Base-by-base conservation (phyloP, 2,329 filamentous ascomycete genomes). In the Trichoderma polysporum region DNA sequence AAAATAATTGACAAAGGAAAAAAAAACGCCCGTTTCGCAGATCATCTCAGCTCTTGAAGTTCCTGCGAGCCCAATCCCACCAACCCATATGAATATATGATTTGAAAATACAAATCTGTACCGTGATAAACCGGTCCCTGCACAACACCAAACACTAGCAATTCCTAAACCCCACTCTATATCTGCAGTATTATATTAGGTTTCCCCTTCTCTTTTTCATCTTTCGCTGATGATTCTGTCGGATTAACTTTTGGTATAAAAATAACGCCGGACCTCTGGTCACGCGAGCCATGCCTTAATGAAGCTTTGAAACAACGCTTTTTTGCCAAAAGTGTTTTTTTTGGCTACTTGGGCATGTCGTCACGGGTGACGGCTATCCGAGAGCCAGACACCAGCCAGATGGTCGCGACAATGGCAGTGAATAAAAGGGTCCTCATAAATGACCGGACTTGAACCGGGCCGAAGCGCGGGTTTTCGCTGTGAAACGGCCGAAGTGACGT, bases 11-110 rank as follows among this genome's bases (percentile, higher is more conserved):
- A n/a, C n/a, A 31, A 22, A 53, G 27, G 5, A n/a, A 6, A 47
- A 35, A n/a, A 53, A 27, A 65, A 65, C 52, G 49, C 53, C 37
- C 22, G 12, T 72, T 70, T 54, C 69, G 78, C 82, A 84, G 82
- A 84, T 82, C 72, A 67, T 77, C 79, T 86, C 84, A 86, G 84
- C 84, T 81, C 84, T 86, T 86, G 84, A 86, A 81, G 68, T 78
- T 52, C 80, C 82, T 78, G 78, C 76, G 71, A 61, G 69, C 73
- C 71, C 76, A 71, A 41, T 41, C 22, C 67, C 66, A 54, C 35
- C 68, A 66, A 19, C 33, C 73, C 68, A 60, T 68, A 50, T 73
- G 74, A 19, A 45, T 19, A 57, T 74, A 74, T 71, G 72, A 74
- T 68, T 50, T 29, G 35, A 66, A 66, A 54, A 41, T 35, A 47